Base-by-base conservation (phyloP, 1,139 yeast genomes). In the Sugiyamaella xylanicola region DNA sequence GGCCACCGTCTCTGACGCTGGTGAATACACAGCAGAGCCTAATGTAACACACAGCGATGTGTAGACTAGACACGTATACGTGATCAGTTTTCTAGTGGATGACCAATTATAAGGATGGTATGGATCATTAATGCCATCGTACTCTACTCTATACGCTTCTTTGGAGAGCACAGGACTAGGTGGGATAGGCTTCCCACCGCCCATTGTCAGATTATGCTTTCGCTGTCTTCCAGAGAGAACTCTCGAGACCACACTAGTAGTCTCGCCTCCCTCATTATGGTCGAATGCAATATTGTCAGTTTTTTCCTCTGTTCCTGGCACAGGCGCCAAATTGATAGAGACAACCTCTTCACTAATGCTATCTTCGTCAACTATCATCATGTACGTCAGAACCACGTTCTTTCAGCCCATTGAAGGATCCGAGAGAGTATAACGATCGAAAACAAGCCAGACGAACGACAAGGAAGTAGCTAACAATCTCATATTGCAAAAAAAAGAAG, bases 41-140 rank as follows among this genome's bases (percentile, higher is more conserved):
- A 77, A 69, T 4, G 79, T 70, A 17, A 73, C 69, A 25, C 71
- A 62, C 48, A 77, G 66, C 0, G 81, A 74, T 41, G 67, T 58
- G 56, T 65, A 65, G 7, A 74, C 78, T n/a, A 75, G 69, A 19
- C 71, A 63, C 2, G 62, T 57, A 48, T 72, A 67, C 13, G 64
- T 66, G 2, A 62, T 27, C 2, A 74, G 19, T 61, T 79, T 78
- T 29, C 65, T 68, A 35, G 48, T 39, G 25, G 71, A 37, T 1
- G 79, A 63, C 76, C 79, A 81, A 63, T 81, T 82, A 56, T 72
- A 74, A 0, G 86, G 85, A 61, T 74, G 77, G 0, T 59, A 48
- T 1, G 83, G 82, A 63, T 82, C 86, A 22, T 76, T 72, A 1
- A 78, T 77, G 0, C 84, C 84, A 59, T 77, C 80, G 61, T 71